A percentile compares a stretch with the other conserved stretches of the same genome.
Evolutionary conservation across 225 moss, liverwort and hornwort species (phyloP).

Genomic region (Polytrichum formosum): DNA sequence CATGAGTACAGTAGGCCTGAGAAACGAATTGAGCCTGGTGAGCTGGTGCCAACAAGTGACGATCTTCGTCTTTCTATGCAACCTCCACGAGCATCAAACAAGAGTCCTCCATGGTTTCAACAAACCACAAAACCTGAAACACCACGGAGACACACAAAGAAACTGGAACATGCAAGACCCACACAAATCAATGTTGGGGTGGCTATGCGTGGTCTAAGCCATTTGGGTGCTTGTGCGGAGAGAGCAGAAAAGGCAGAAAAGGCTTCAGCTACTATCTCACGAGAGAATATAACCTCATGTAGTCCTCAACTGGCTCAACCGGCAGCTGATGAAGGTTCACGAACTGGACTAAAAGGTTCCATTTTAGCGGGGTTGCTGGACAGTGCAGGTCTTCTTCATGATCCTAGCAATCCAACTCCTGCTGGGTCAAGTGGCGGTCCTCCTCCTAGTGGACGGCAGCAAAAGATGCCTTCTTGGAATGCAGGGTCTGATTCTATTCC

Average conservation of each 20-base stretch:
- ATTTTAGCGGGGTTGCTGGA: conserved; percentile 60
- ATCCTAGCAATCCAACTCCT: conserved; percentile 42
- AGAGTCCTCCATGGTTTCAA: conserved; percentile 62
- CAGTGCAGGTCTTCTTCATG: conserved; percentile 53
- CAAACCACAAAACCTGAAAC: conserved; percentile 55
- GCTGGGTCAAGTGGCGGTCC: conserved; percentile 75
- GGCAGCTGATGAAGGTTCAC: conserved; percentile 95
- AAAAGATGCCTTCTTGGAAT: conserved; percentile 59
- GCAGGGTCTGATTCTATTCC: conserved; percentile 64
- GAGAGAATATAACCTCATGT: conserved; percentile 38
- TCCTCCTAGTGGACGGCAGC: conserved; percentile 55
- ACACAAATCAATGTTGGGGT: conserved; percentile 45
- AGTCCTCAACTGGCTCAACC: conserved; percentile 46
- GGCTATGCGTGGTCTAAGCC: conserved; percentile 62
- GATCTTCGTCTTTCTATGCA: conserved; percentile 95
- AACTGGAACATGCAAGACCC: conserved; percentile 58
- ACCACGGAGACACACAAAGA: conserved; percentile 41
- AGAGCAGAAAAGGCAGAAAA: conserved; percentile 63
- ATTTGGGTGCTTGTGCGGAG: conserved; percentile 66
- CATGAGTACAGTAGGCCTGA: conserved; percentile 65
- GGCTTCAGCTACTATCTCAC: conserved; percentile 39
- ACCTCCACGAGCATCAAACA: conserved; percentile 76
- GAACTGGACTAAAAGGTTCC: conserved; percentile 87
- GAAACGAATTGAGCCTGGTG: conserved; percentile 48
- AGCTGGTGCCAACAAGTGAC: conserved; percentile 46